Evolutionary conservation across 805 yeast genomes (phyloP).

Genomic region (Nakazawaea populi): DNA sequence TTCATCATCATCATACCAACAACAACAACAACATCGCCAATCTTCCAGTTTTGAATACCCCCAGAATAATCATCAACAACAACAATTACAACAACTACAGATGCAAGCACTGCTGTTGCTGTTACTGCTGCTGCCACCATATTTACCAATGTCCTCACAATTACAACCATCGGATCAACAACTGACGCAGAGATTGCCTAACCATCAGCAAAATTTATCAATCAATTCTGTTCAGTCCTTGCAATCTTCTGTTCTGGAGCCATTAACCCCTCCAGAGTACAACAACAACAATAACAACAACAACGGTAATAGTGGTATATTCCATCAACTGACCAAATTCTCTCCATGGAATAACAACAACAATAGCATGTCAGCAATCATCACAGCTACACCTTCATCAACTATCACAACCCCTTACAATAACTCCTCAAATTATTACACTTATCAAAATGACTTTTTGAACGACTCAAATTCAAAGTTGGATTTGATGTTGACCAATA

Average conservation of each 20-base stretch:
- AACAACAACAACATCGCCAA: too few species aligned
- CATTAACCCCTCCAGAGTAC: constrained; percentile 14
- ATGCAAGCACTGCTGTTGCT: constrained; percentile 14
- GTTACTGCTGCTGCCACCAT: neutral
- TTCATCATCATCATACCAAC: too few species aligned
- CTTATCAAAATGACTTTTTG: neutral
- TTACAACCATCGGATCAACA: constrained; percentile 4
- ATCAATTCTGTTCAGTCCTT: constrained; percentile 13
- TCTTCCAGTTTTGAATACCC: too few species aligned
- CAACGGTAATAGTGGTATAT: neutral
- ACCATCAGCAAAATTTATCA: constrained; percentile 12
- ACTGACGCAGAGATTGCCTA: constrained; percentile 2
- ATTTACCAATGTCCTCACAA: neutral
- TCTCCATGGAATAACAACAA: constrained; percentile 12
- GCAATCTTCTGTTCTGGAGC: constrained; percentile 10
- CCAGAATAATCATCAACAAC: neutral
- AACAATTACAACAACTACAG: constrained; percentile 9
- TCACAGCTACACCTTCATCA: neutral
- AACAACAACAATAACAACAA: neutral
- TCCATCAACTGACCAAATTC: neutral
- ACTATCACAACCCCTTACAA: neutral
- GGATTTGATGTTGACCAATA: neutral
- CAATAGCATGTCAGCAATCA: neutral
- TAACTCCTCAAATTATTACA: neutral
- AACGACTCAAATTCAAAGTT: neutral